Percentiles rank a stretch among this genome's conserved stretches.
Evolutionary conservation across 2,329 filamentous ascomycete genomes (phyloP).

Genomic region (Talaromyces sp.): DNA sequence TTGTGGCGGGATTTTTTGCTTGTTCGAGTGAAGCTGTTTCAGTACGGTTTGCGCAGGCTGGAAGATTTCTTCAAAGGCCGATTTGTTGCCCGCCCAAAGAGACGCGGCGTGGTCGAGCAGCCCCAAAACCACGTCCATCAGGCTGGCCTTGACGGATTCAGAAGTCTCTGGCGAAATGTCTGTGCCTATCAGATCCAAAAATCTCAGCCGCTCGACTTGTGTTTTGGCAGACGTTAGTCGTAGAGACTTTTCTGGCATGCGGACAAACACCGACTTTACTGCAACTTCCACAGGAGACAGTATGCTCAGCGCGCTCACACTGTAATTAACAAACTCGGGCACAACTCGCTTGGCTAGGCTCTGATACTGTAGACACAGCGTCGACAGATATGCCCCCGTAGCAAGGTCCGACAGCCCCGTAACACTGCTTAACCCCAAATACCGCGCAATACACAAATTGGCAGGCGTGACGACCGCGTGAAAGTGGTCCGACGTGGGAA

Average conservation of each 20-base stretch:
- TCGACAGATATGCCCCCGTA: slow-evolving; percentile 72
- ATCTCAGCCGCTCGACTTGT: slow-evolving; percentile 49
- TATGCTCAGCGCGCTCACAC: slow-evolving; percentile 65
- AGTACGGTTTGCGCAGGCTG: slow-evolving; percentile 56
- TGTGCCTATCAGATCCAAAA: slow-evolving; percentile 51
- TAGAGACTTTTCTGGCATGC: slow-evolving; percentile 49
- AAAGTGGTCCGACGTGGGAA: slow-evolving; percentile 95
- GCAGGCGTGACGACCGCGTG: slow-evolving; percentile 91
- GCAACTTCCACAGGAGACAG: slow-evolving; percentile 54
- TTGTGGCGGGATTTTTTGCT: not conserved
- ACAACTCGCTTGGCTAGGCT: slow-evolving; percentile 77
- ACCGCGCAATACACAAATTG: slow-evolving; percentile 76
- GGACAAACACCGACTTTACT: slow-evolving; percentile 54
- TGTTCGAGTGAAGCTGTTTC: slow-evolving; percentile 12
- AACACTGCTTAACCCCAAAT: slow-evolving; percentile 71
- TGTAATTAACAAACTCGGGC: slow-evolving; percentile 81
- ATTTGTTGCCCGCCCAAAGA: slow-evolving; percentile 61
- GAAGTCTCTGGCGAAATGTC: slow-evolving; percentile 18
- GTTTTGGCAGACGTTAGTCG: slow-evolving; percentile 40
- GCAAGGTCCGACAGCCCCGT: slow-evolving; percentile 61
- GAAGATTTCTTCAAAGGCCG: slow-evolving; percentile 76
- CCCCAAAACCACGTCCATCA: slow-evolving; percentile 58
- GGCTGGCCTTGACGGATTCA: slow-evolving; percentile 50
- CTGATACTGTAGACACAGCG: slow-evolving; percentile 78
- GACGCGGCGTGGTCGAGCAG: slow-evolving; percentile 65